Percentiles rank a stretch among this genome's conserved stretches.
Evolutionary conservation across 2,329 filamentous ascomycete species (phyloP).

Genomic region (Cercospora beticola): DNA sequence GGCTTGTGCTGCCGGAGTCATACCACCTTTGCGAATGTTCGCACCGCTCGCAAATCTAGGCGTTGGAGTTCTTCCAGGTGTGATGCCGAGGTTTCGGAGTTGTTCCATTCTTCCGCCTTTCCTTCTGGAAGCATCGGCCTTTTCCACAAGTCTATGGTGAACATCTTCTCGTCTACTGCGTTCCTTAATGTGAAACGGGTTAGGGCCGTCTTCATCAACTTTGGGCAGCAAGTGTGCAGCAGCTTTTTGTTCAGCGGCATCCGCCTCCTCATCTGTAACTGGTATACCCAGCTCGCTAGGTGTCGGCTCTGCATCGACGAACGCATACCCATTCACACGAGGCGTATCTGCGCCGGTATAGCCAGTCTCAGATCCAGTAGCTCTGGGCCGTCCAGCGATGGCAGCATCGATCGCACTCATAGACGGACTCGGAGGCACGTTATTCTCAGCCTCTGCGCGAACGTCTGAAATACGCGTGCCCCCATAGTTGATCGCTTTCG

Average conservation of each 20-base stretch:
- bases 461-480: slow-evolving; percentile 69
- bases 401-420: slow-evolving; percentile 81
- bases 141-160: slow-evolving; percentile 83
- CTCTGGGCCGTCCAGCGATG: slow-evolving; percentile 69
- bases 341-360: slow-evolving; percentile 75
- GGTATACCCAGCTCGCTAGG: slow-evolving; percentile 57
- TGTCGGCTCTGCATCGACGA: slow-evolving; percentile 77
- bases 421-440: slow-evolving; percentile 72
- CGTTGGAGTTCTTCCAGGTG: slow-evolving; percentile 57
- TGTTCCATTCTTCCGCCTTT: slow-evolving; percentile 51
- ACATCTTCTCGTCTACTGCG: slow-evolving; percentile 75
- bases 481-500: slow-evolving; percentile 73
- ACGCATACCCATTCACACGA: slow-evolving; percentile 87
- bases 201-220: slow-evolving; percentile 58
- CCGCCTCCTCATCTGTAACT: slow-evolving; percentile 37
- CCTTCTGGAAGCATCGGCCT: slow-evolving; percentile 70
- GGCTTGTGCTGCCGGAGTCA: slow-evolving; percentile 74
- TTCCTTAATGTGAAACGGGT: slow-evolving; percentile 77
- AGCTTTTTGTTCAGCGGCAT: slow-evolving; percentile 38
- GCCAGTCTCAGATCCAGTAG: slow-evolving; percentile 60
- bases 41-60: slow-evolving; percentile 64
- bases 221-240: slow-evolving; percentile 46
- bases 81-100: slow-evolving; percentile 40
- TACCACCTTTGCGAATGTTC: slow-evolving; percentile 46
- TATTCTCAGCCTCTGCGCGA: slow-evolving; percentile 29